Evolutionary conservation across 306 rosid species (phyloP).

Genomic region (Dicorynia guianensis): DNA sequence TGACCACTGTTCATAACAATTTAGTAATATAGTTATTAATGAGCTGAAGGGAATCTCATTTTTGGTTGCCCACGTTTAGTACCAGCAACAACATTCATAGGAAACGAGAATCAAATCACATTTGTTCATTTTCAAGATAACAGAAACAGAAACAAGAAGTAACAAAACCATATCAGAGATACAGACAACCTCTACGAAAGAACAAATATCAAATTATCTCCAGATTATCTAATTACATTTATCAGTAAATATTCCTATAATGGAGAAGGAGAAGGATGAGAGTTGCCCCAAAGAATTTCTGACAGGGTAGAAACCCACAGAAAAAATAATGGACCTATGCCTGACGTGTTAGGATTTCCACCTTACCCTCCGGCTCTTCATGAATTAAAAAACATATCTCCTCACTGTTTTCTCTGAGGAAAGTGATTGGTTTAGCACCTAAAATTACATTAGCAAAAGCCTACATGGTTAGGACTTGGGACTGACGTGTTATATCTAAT

Average conservation of each 20-base stretch:
- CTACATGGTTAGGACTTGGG: conserved; percentile 48
- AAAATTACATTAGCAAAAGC: conserved; percentile 50
- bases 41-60: no score
- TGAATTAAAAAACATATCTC: conserved; percentile 36
- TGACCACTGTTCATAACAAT: no score
- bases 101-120: conserved; percentile 6
- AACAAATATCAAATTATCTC: conserved; percentile 37
- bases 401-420: conserved; percentile 41
- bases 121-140: neutral
- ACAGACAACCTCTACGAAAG: conserved; percentile 13
- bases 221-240: conserved; percentile 47
- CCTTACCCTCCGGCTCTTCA: conserved; percentile 50
- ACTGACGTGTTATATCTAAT: conserved; percentile 38
- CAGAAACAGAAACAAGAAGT: neutral
- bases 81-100: neutral
- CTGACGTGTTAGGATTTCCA: conserved; percentile 53
- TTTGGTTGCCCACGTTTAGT: no score
- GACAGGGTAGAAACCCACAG: conserved; percentile 42
- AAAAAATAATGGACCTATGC: conserved; percentile 37
- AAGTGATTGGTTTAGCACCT: conserved; percentile 49
- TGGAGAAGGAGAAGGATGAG: conserved; percentile 24
- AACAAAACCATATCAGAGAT: conserved; percentile 7
- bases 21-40: no score
- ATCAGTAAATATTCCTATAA: conserved; percentile 38
- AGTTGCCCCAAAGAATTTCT: conserved; percentile 41